Evolutionary conservation across 768 basidiomycete species (phyloP), one percentile per base, ranked within the genome.

Genomic region (Amanita jacksonii): DNA sequence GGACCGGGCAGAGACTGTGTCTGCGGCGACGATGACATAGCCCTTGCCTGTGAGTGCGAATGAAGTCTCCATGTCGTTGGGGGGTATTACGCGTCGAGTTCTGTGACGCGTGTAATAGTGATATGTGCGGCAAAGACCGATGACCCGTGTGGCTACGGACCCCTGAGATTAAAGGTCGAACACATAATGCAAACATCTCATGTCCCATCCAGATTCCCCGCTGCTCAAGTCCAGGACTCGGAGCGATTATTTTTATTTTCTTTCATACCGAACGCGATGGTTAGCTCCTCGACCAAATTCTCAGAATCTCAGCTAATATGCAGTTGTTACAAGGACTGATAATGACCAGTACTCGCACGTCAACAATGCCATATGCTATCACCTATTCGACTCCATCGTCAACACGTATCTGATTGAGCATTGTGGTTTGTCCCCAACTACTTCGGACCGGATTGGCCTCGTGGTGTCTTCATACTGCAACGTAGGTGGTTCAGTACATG

Each of bases 41-140:
- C 81, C 93, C 61, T 96, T 94, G 39, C 93, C 93, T 31, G 78
- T 86, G 43, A 97, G 58, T 28, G 85, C 91, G 61, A 97, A 92
- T 13, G 88, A 89, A 41, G 80, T 85, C 59, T 96, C 91, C 90
- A 96, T 93, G 49, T 32, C 25, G 45, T 50, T 24, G 38, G 5
- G 9, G 20, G 38, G 28, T 22, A 41, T 40, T 15, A 41, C 38
- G 40, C 46, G 46, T 37, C 46, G 25, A 45, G 12, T 28, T 28
- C 18, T 33, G 41, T 8, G 41, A 35, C 44, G 44, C 44, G 44
- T 38, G 12, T 19, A 38, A 25, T 28, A 16, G 32, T 19, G n/a
- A n/a, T n/a, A n/a, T n/a, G n/a, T 40, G 20, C 44, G 44, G 44
- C 18, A 45, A 38, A 38, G 12, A 18, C 44, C 44, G 44, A 20